phyloP scores from a whole-genome alignment of 805 yeast genomes.

The Starmerella khaoyaiensis region DNA sequence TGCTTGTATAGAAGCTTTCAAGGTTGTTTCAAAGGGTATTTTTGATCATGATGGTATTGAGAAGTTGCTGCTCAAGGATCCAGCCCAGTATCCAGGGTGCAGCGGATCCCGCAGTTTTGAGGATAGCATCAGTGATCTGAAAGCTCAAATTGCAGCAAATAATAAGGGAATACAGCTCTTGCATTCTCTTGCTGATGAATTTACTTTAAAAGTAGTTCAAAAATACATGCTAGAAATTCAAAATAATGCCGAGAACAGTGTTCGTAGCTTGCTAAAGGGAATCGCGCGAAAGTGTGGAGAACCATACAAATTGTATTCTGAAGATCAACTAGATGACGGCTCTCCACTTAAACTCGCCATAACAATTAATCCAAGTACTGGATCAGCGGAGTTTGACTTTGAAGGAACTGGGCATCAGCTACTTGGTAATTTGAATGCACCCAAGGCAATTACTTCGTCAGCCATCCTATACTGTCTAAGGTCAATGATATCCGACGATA shows the following conservation, averaged over 20 bases:
- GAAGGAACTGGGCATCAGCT: slow-evolving; percentile 77
- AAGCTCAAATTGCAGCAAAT: slow-evolving; percentile 82
- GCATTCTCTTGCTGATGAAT: slow-evolving; percentile 47
- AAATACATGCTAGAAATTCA: slow-evolving; percentile 75
- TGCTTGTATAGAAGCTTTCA: slow-evolving; percentile 68
- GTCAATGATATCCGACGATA: slow-evolving; percentile 70
- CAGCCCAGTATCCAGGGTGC: slow-evolving; percentile 73
- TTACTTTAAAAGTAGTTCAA: slow-evolving; percentile 44
- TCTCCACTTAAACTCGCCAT: slow-evolving; percentile 24
- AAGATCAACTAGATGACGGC: slow-evolving; percentile 29
- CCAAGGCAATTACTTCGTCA: slow-evolving; percentile 75
- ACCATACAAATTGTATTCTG: slow-evolving; percentile 18
- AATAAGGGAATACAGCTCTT: slow-evolving; percentile 68
- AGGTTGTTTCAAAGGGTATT: slow-evolving; percentile 54
- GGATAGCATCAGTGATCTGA: slow-evolving; percentile 73
- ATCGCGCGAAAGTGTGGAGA: slow-evolving; percentile 32
- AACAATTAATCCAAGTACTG: slow-evolving; percentile 37
- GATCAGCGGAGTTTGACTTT: slow-evolving; percentile 67
- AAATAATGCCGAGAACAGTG: slow-evolving; percentile 61
- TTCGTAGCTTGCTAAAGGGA: slow-evolving; percentile 39
- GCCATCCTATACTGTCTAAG: slow-evolving; percentile 81
- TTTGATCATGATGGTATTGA: slow-evolving; percentile 65
- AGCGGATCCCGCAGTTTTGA: slow-evolving; percentile 75
- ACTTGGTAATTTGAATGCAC: slow-evolving; percentile 85
- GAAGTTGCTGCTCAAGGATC: slow-evolving; percentile 51